phyloP scores from a whole-genome alignment of 106 monocot genomes.

The Ottelia alismoides region DNA sequence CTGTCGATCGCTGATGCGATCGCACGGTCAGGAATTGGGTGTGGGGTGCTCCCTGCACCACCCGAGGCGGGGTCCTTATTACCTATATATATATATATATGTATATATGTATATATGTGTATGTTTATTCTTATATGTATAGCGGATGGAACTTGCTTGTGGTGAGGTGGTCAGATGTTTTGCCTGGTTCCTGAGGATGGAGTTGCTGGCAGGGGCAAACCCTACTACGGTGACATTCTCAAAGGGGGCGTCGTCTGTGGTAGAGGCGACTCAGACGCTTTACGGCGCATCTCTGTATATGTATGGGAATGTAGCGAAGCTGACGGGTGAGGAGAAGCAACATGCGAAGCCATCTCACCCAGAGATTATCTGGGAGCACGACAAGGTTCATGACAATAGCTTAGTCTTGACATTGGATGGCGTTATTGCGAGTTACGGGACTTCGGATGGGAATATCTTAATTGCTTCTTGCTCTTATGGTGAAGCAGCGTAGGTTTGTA shows the following conservation, averaged over 20 bases:
- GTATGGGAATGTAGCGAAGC: slow-evolving; percentile 72
- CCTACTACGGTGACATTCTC: slow-evolving; percentile 81
- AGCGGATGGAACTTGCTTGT: too few species aligned
- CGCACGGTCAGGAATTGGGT: too few species aligned
- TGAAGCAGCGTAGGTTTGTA: too few species aligned
- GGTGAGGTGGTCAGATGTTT: too few species aligned
- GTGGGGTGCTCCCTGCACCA: too few species aligned
- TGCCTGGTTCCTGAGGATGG: slow-evolving; percentile 59
- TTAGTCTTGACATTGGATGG: slow-evolving; percentile 56
- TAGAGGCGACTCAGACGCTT: slow-evolving; percentile 77
- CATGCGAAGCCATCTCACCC: slow-evolving; percentile 74
- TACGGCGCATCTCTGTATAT: slow-evolving; percentile 66
- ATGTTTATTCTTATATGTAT: too few species aligned
- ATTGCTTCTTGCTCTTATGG: slow-evolving; percentile 94
- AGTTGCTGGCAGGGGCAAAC: slow-evolving; percentile 72
- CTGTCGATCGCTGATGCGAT: too few species aligned
- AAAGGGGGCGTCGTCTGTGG: slow-evolving; percentile 62
- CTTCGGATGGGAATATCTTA: slow-evolving; percentile 78
- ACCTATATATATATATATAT: too few species aligned
- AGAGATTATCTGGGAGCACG: slow-evolving; percentile 89
- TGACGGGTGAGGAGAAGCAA: slow-evolving; percentile 33
- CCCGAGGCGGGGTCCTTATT: too few species aligned
- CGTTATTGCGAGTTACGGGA: slow-evolving; percentile 60
- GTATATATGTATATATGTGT: too few species aligned
- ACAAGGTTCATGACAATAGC: slow-evolving; percentile 70